Evolutionary conservation across 768 basidiomycete species (phyloP).

Genomic region (Pisolithus albus): DNA sequence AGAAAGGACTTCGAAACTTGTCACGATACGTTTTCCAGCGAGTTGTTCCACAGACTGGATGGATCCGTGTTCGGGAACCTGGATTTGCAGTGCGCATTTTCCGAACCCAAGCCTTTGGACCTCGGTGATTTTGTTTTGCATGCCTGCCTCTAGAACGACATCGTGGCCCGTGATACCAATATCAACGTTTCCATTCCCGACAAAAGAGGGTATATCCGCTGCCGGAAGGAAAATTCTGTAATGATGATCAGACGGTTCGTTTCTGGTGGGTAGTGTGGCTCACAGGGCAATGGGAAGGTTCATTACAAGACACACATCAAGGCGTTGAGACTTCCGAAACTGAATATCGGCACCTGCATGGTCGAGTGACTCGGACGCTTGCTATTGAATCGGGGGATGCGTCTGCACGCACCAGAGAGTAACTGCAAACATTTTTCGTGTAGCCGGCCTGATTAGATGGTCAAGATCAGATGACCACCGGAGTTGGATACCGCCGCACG

Average conservation of each 20-base stretch:
- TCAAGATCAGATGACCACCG: background rate
- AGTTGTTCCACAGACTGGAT: slow-evolving; percentile 73
- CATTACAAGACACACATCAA: slow-evolving; percentile 89
- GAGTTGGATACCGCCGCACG: background rate
- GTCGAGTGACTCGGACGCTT: background rate
- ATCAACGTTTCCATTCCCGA: slow-evolving; percentile 94
- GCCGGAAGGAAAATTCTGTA: slow-evolving; percentile 92
- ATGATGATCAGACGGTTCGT: background rate
- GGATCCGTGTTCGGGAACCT: slow-evolving; percentile 73
- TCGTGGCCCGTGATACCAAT: slow-evolving; percentile 98
- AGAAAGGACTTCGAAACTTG: slow-evolving; percentile 88
- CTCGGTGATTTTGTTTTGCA: slow-evolving; percentile 73
- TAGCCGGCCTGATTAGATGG: slow-evolving; percentile 56
- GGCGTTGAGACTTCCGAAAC: slow-evolving; percentile 77
- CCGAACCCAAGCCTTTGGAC: slow-evolving; percentile 85
- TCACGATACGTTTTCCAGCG: slow-evolving; percentile 88
- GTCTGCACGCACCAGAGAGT: slow-evolving; percentile 56
- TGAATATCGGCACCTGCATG: slow-evolving; percentile 86
- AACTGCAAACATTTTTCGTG: slow-evolving; percentile 87
- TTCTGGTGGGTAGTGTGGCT: slow-evolving; percentile 20
- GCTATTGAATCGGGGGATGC: background rate
- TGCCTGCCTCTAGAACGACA: slow-evolving; percentile 85
- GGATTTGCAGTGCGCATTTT: slow-evolving; percentile 83
- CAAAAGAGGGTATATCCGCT: slow-evolving; percentile 95
- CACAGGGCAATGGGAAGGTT: slow-evolving; percentile 95